These are phyloP conservation scores for Russula dissimulans DNA, from an alignment of 768 basidiomycete genomes.

Conservation along the genomic window DNA sequence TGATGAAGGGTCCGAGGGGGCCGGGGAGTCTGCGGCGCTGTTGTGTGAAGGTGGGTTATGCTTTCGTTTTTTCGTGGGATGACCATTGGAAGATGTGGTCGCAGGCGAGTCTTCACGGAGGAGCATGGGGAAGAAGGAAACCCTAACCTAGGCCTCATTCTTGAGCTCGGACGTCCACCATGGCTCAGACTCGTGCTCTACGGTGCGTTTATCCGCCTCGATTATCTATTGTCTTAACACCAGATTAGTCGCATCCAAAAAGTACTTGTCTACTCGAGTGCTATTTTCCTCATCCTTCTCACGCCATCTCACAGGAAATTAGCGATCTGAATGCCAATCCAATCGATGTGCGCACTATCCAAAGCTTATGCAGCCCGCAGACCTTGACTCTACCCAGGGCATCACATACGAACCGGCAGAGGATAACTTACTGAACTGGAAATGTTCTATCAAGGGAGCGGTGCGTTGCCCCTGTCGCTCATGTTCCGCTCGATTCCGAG, in stretches of 20 bases:
- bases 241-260: conserved; percentile 60
- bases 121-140: conserved; percentile 11
- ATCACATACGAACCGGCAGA: conserved; percentile 54
- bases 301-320: conserved; percentile 46
- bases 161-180: background rate
- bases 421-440: conserved; percentile 70
- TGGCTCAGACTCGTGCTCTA: background rate
- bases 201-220: conserved; percentile 2
- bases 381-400: conserved; percentile 35
- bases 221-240: background rate
- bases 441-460: conserved; percentile 64
- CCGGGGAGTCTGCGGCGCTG: conserved; percentile 27
- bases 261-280: conserved; percentile 29
- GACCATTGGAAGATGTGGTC: background rate
- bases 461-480: conserved; percentile 38
- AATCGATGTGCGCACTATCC: conserved; percentile 42
- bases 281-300: background rate
- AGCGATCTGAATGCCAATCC: conserved; percentile 52
- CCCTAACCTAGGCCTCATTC: conserved; percentile 12
- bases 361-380: conserved; percentile 1
- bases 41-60: conserved; percentile 17
- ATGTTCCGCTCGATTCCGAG: background rate
- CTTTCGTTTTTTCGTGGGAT: conserved; percentile 17
- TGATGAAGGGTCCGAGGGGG: conserved; percentile 26
- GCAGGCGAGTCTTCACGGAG: conserved; percentile 25